Conservation (phyloP, 306 rosid species). For the Datisca glomerata region DNA sequence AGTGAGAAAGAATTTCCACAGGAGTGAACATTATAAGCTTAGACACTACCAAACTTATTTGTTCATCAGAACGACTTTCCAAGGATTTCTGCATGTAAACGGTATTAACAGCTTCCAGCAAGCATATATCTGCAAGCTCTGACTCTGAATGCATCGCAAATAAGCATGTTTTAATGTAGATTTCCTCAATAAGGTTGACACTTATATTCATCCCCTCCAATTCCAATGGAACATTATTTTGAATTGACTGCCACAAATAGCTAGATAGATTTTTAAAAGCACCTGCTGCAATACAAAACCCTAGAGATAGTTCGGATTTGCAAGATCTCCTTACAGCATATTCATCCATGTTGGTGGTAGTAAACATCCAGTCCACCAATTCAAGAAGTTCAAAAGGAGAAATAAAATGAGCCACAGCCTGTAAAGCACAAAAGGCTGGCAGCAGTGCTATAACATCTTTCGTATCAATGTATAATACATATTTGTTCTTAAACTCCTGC, state of each 20-base stretch:
- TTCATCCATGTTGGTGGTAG: constrained; percentile 25
- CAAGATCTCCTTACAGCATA: constrained; percentile 16
- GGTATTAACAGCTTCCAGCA: constrained; percentile 55
- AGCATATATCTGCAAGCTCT: constrained; percentile 52
- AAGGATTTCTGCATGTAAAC: constrained; percentile 32
- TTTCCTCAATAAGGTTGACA: constrained; percentile 40
- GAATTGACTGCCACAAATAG: constrained; percentile 40
- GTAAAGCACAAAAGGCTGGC: constrained; percentile 32
- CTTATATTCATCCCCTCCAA: constrained; percentile 26
- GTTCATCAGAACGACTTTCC: constrained; percentile 38
- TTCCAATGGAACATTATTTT: constrained; percentile 39
- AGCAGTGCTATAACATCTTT: constrained; percentile 34
- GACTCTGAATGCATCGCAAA: constrained; percentile 29
- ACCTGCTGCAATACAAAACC: constrained; percentile 51
- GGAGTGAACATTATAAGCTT: constrained; percentile 51
- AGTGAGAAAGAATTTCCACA: constrained; percentile 36
- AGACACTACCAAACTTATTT: constrained; percentile 36
- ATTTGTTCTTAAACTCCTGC: constrained; percentile 31
- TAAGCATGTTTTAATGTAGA: constrained; percentile 33
- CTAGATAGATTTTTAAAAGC: constrained; percentile 52
- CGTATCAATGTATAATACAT: constrained; percentile 27
- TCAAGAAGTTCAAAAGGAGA: constrained; percentile 74
- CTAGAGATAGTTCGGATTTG: constrained; percentile 37
- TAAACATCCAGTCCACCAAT: constrained; percentile 70
- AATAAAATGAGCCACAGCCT: constrained; percentile 38